Evolutionary conservation across 1,139 yeast species (phyloP), one percentile per base, ranked within the genome.

Genomic region (Taphrina flavorubra): DNA sequence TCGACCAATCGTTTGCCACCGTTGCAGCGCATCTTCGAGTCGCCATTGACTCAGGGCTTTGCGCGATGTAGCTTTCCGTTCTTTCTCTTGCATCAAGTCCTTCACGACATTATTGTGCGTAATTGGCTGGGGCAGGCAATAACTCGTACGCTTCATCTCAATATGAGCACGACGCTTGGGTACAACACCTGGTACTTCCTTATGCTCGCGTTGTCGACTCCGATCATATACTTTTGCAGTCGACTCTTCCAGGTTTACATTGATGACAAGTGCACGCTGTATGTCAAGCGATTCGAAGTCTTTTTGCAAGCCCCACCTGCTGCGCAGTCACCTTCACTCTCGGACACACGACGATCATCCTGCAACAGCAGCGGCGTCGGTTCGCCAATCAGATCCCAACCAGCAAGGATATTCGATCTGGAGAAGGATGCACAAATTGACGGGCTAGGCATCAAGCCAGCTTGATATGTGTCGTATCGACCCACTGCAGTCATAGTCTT

Each of bases 61-160:
- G 58, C 58, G 1, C n/a, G 51, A n/a, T 49, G 53, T 10, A 49
- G 58, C 13, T 62, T 62, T 46, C 44, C 59, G 25, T 51, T 62
- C 40, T 62, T 49, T 31, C 65, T 62, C 18, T 25, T 62, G 42
- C 65, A 62, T 51, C 53, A 49, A n/a, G 36, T 25, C 36, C 36
- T 20, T 8, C 53, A 49, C 36, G 53, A 49, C 20, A 20, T 49
- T 34, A 49, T 49, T 1, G 53, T 49, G 4, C 53, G 53, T 36
- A 49, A 49, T n/a, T 49, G 53, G 53, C 10, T 49, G 4, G 53
- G 53, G 6, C 10, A 10, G 6, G 53, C 36, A 8, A 49, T 49
- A 8, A 49, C 53, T 2, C 36, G 36, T 11, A 49, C 36, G 1
- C 36, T 53, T 7, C 25, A 16, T 2, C 44, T 53, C 7, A 16